Evolutionary conservation across 164 flowering plant genomes (phyloP), one percentile per base, ranked within the genome.

Genomic region (Aristolochia fimbriata): DNA sequence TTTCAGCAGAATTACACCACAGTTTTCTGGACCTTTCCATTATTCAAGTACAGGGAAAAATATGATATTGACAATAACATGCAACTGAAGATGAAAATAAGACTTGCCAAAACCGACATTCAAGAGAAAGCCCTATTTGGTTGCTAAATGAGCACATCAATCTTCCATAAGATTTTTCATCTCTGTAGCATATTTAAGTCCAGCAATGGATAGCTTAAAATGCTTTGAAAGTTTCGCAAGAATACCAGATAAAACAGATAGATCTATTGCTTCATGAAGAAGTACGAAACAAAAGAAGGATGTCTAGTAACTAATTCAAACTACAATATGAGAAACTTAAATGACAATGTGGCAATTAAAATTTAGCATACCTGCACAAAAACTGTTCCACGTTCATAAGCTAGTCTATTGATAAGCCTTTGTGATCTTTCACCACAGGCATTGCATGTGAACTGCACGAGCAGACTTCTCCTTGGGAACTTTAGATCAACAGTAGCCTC

Each of bases 401-500:
- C 99, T 67, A 83, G 63, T 63, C 88, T 77, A 63, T 86, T 90
- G 21, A 93, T 70, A 12, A 83, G 82, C 72, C 85, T 75, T 55
- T 80, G 61, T 15, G 99, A 76, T 71, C 89, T 78, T 64, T 72
- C 92, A 63, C 95, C 91, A 74, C 99, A 93, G 0, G 68, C 57
- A 68, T 80, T 62, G 70, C 97, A 93, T 9, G 88, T 93, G 67
- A 93, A 93, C 47, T 81, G 74, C 24, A 90, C 92, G 47, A 78
- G 56, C 77, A 90, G 75, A 30, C 87, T 83, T 74, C 98, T 80
- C 67, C 96, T 80, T 0, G 97, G 96, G 48, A 88, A 81, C 59
- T 85, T 71, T 63, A 85, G 22, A 50, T 83, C 86, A 65, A 81
- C 67, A 16, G 64, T 70, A 53, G 76, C 89, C 90, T 86, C 62